These are phyloP conservation scores for Hypoxylon sp. DNA, from an alignment of 2,329 filamentous ascomycete species.

Conservation along the genomic window DNA sequence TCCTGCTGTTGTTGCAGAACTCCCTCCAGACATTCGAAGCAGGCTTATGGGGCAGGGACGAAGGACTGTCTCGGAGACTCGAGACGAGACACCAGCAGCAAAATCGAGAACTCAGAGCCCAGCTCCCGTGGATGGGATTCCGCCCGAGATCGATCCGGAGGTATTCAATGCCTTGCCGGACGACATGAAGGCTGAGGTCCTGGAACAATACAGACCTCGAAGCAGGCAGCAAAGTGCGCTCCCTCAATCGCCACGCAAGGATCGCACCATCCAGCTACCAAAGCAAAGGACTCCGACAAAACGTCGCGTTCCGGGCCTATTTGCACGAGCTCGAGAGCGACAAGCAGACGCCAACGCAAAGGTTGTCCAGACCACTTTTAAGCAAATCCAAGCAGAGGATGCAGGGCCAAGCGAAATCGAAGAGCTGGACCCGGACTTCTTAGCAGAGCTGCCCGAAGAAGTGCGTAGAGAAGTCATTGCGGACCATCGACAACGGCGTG, in stretches of 20 bases:
- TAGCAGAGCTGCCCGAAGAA: conserved; percentile 86
- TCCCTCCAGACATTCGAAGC: conserved; percentile 86
- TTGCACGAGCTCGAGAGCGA: conserved; percentile 64
- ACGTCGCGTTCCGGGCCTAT: conserved; percentile 65
- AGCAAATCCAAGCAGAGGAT: conserved; percentile 50
- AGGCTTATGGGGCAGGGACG: conserved; percentile 75
- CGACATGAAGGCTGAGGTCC: conserved; percentile 86
- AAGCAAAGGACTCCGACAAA: conserved; percentile 77
- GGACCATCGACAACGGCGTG: conserved; percentile 77
- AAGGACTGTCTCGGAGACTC: conserved; percentile 48
- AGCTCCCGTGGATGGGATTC: conserved; percentile 59
- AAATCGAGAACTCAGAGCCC: conserved; percentile 60
- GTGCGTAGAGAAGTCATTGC: conserved; percentile 83
- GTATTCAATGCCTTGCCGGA: conserved; percentile 86
- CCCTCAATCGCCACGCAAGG: conserved; percentile 70
- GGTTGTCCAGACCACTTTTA: conserved; percentile 77
- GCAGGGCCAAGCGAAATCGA: conserved; percentile 57
- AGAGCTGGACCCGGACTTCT: conserved; percentile 78
- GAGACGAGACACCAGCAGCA: conserved; percentile 52
- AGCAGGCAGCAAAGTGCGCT: conserved; percentile 57
- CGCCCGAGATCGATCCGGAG: conserved; percentile 87
- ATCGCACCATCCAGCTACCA: conserved; percentile 63
- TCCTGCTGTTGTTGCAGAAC: conserved; percentile 82
- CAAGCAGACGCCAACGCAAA: conserved; percentile 69
- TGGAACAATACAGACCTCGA: conserved; percentile 75